These are phyloP conservation scores for Plasmopara viticola DNA, from an alignment of 352 stramenopile species.

Conservation along the genomic window DNA sequence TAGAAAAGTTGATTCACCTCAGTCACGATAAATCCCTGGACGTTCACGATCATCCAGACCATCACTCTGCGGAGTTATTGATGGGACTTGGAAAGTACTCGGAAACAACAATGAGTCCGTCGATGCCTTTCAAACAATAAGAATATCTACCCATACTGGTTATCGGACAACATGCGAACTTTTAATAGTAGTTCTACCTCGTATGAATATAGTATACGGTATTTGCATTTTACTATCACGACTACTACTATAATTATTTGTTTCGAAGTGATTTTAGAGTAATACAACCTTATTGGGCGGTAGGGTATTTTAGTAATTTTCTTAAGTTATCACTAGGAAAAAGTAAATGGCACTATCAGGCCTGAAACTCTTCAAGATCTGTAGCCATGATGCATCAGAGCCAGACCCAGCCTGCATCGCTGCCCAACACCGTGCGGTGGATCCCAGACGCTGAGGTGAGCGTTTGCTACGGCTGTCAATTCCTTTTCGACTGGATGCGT, in stretches of 20 bases:
- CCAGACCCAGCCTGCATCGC: slow-evolving; percentile 1
- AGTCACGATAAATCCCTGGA: slow-evolving; percentile 9
- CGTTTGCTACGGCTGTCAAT: slow-evolving; percentile 67
- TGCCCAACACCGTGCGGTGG: slow-evolving; percentile 75
- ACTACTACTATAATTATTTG: not conserved
- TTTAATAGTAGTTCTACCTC: not conserved
- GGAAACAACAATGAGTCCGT: slow-evolving; percentile 13
- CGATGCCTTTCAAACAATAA: slow-evolving; percentile 4
- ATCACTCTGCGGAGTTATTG: slow-evolving; percentile 49
- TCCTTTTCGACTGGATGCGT: slow-evolving; percentile 85
- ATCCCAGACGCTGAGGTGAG: slow-evolving; percentile 75
- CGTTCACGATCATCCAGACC: slow-evolving; percentile 22
- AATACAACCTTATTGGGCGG: too few species aligned
- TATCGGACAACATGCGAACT: slow-evolving; percentile 1
- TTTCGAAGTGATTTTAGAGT: not conserved
- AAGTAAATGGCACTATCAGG: not conserved
- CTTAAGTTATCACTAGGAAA: too few species aligned
- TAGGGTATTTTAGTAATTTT: too few species aligned
- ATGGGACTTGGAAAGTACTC: slow-evolving; percentile 41
- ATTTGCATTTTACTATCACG: too few species aligned
- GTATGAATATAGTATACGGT: not conserved
- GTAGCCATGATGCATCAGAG: slow-evolving; percentile 15
- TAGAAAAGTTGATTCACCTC: slow-evolving; percentile 28
- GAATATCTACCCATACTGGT: too few species aligned
- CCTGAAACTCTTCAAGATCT: not conserved